A percentile compares a stretch with the other conserved stretches of the same genome.
phyloP scores from a whole-genome alignment of 441 rosid species.

The Corymbia calophylla region DNA sequence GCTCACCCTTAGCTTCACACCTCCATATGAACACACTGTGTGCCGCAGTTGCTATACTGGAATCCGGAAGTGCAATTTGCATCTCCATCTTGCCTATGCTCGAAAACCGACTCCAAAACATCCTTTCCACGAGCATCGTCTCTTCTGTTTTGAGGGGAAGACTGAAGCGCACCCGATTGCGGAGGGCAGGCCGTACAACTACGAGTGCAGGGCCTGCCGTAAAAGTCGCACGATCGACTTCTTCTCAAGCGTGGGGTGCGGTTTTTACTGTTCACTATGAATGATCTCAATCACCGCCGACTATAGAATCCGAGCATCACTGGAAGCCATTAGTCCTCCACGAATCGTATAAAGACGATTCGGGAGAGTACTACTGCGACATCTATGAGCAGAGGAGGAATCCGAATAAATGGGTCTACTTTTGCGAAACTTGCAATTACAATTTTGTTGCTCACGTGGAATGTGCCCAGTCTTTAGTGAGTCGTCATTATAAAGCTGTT shows the following conservation, averaged over 20 bases:
- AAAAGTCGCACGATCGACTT: neutral
- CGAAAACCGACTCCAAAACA: fast-evolving
- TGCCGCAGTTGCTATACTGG: fast-evolving
- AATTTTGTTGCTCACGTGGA: neutral
- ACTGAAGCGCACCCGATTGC: too few relatives aligned
- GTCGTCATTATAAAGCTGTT: neutral
- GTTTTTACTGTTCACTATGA: neutral
- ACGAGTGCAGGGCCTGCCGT: neutral
- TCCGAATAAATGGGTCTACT: neutral
- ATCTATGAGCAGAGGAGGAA: neutral
- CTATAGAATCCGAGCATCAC: neutral
- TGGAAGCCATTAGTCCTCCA: neutral
- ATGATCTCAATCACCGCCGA: neutral
- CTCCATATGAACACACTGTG: fast-evolving
- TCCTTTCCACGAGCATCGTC: neutral
- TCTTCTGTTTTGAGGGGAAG: neutral
- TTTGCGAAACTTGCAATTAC: neutral
- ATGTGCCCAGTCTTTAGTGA: neutral
- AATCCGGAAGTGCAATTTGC: fast-evolving
- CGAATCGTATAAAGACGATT: neutral
- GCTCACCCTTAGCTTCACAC: neutral
- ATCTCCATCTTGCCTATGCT: neutral
- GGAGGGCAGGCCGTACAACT: too few relatives aligned
- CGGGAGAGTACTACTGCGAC: neutral
- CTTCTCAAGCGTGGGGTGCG: neutral